Percentiles rank a stretch among this genome's conserved stretches.
These are phyloP conservation scores for Scheffersomyces illinoinensis DNA, from an alignment of 1,139 yeast genomes.

Conservation along the genomic window DNA sequence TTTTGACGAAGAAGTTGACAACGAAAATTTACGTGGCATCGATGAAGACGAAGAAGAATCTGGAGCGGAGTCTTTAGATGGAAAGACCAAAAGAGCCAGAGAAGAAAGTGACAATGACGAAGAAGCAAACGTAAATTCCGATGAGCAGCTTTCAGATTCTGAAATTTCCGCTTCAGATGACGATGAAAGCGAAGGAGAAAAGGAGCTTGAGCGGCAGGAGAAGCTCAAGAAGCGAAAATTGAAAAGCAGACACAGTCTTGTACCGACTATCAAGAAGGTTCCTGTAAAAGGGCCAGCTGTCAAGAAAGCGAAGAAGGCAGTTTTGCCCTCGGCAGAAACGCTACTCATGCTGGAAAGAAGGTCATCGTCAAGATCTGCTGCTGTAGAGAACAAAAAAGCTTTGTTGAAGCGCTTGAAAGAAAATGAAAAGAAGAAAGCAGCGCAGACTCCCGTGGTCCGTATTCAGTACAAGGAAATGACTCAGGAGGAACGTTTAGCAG, in stretches of 20 bases:
- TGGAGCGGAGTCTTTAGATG: constrained; percentile 9
- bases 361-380: constrained; percentile 76
- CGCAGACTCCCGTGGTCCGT: constrained; percentile 42
- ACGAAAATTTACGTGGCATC: constrained; percentile 16
- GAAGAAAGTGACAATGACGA: constrained; percentile 23
- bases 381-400: constrained; percentile 75
- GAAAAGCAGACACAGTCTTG: constrained; percentile 33
- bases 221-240: constrained; percentile 39
- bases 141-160: constrained; percentile 56
- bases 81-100: constrained; percentile 4
- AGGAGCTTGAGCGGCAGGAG: constrained; percentile 58
- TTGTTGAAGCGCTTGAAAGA: constrained; percentile 72
- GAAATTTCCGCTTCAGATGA: constrained; percentile 49
- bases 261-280: constrained; percentile 50
- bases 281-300: constrained; percentile 20
- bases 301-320: constrained; percentile 16
- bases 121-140: constrained; percentile 20
- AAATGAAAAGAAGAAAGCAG: constrained; percentile 67
- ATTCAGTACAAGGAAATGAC: constrained; percentile 59
- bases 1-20: constrained; percentile 32
- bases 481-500: constrained; percentile 81
- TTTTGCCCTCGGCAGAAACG: constrained; percentile 44
- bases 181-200: constrained; percentile 70
- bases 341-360: constrained; percentile 56
- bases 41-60: constrained; percentile 30